Evolutionary conservation across 2,329 filamentous ascomycete genomes (phyloP).

Genomic region (Sclerotinia spermophila): DNA sequence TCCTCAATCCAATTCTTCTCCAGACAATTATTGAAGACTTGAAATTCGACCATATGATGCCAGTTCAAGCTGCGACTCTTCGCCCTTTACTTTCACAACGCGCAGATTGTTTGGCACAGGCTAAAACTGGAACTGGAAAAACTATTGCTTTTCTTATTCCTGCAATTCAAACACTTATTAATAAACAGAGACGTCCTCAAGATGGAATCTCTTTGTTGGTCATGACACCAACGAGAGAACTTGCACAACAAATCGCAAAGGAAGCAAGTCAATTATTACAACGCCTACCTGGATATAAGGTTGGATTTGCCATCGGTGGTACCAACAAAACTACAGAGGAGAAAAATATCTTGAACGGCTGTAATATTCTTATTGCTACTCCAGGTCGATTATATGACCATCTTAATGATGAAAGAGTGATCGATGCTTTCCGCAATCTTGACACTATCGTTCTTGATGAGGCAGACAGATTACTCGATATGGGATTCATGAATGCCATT

Average conservation of each 20-base stretch:
- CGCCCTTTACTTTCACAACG: constrained; percentile 69
- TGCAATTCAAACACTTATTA: constrained; percentile 66
- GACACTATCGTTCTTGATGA: constrained; percentile 94
- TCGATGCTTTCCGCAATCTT: constrained; percentile 53
- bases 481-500: constrained; percentile 72
- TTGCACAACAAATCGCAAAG: constrained; percentile 74
- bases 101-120: constrained; percentile 73
- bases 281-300: constrained; percentile 41
- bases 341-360: constrained; percentile 66
- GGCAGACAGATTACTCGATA: constrained; percentile 97
- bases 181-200: constrained; percentile 38
- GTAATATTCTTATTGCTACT: constrained; percentile 86
- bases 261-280: constrained; percentile 57
- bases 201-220: constrained; percentile 60
- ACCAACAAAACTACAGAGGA: constrained; percentile 73
- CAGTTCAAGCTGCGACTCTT: constrained; percentile 84
- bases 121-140: constrained; percentile 95
- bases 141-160: constrained; percentile 91
- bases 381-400: constrained; percentile 81
- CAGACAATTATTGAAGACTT: constrained; percentile 66
- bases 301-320: constrained; percentile 84
- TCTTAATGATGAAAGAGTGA: constrained; percentile 53
- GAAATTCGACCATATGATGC: constrained; percentile 81
- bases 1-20: constrained; percentile 47
- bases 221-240: constrained; percentile 75